Percentiles rank a stretch among this genome's conserved stretches.
Conservation (phyloP, 192 early-diverging fungal species). For the Coemansia sp. region DNA sequence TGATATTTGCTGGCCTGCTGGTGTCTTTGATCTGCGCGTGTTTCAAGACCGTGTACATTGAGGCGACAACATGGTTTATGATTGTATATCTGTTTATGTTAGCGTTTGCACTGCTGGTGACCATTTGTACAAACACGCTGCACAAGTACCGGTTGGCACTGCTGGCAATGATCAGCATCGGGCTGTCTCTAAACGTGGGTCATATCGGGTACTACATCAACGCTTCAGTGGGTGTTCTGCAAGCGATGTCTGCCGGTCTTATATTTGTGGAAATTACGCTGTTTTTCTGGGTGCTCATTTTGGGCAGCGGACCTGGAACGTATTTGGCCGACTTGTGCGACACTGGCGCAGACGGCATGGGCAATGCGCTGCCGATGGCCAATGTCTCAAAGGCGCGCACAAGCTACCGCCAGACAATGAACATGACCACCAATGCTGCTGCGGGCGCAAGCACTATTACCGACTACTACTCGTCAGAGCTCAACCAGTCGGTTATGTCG, state of each 20-base stretch:
- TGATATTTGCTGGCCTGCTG: slow-evolving; percentile 44
- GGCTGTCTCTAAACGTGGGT: slow-evolving; percentile 41
- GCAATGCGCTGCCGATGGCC: slow-evolving; percentile 18
- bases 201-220: slow-evolving; percentile 56
- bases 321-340: slow-evolving; percentile 49
- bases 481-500: slow-evolving; percentile 39
- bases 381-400: slow-evolving; percentile 32
- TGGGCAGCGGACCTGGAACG: slow-evolving; percentile 66
- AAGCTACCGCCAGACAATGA: slow-evolving; percentile 47
- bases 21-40: slow-evolving; percentile 41
- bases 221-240: slow-evolving; percentile 34
- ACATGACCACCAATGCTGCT: slow-evolving; percentile 10
- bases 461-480: slow-evolving; percentile 48
- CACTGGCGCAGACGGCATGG: slow-evolving; percentile 36
- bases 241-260: slow-evolving; percentile 53
- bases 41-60: slow-evolving; percentile 37
- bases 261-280: slow-evolving; percentile 54
- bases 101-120: slow-evolving; percentile 22
- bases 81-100: slow-evolving; percentile 37
- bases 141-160: slow-evolving; percentile 53
- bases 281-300: slow-evolving; percentile 69
- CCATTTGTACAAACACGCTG: slow-evolving; percentile 36
- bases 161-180: slow-evolving; percentile 41
- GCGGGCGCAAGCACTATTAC: slow-evolving; percentile 31
- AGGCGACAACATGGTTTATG: slow-evolving; percentile 51